Conservation (phyloP, 805 yeast genomes). For the Barnettozyma salicaria region DNA sequence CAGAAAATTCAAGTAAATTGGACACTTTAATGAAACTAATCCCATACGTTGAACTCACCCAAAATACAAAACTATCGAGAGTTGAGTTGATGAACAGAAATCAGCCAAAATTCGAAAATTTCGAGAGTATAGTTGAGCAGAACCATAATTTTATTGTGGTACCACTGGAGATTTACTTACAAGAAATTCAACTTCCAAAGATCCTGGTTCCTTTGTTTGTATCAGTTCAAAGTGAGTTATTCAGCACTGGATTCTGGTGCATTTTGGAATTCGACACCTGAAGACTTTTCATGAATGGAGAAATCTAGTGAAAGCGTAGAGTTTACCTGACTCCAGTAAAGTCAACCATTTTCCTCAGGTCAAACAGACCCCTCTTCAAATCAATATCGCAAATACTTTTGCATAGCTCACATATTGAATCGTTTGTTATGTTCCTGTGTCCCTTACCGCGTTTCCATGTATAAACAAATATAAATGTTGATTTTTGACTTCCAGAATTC, state of each 20-base stretch:
- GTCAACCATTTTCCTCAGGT: too few species aligned
- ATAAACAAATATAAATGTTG: too few species aligned
- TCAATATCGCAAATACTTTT: too few species aligned
- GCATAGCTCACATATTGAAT: too few species aligned
- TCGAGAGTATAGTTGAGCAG: slow-evolving; percentile 14
- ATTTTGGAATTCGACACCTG: slow-evolving; percentile 11
- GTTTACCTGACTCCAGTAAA: too few species aligned
- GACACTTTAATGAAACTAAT: slow-evolving; percentile 21
- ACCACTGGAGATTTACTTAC: slow-evolving; percentile 18
- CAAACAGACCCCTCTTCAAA: too few species aligned
- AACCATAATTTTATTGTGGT: slow-evolving; percentile 29
- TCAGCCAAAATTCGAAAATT: slow-evolving; percentile 8
- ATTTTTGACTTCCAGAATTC: too few species aligned
- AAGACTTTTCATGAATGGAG: background rate
- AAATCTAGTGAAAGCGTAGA: background rate
- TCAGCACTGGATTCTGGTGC: slow-evolving; percentile 21
- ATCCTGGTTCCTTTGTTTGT: slow-evolving; percentile 22
- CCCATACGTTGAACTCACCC: slow-evolving; percentile 28
- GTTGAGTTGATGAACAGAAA: slow-evolving; percentile 28
- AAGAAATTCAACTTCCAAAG: background rate
- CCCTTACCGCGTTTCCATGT: too few species aligned
- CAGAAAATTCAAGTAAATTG: slow-evolving; percentile 16
- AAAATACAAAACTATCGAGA: slow-evolving; percentile 25
- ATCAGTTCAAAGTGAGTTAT: slow-evolving; percentile 15
- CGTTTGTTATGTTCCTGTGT: too few species aligned